Conservation (phyloP, 208 protist genomes). For the Trypanosoma mega region DNA sequence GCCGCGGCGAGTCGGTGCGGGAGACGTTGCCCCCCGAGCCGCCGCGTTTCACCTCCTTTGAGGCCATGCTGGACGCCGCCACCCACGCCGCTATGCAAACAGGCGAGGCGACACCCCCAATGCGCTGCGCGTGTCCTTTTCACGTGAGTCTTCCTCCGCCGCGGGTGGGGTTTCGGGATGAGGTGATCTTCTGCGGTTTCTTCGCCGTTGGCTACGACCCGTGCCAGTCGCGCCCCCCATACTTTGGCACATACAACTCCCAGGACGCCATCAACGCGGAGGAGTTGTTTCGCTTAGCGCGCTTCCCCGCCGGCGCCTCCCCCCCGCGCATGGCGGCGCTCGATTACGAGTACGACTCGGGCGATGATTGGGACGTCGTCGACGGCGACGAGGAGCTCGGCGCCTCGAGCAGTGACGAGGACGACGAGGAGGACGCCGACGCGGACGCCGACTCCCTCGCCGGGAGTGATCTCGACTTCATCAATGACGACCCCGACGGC, state of each 20-base stretch:
- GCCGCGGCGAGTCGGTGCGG: too few relatives aligned
- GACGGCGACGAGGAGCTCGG: slow-evolving; percentile 77
- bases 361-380: slow-evolving; percentile 85
- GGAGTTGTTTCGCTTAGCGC: slow-evolving; percentile 60
- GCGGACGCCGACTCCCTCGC: slow-evolving; percentile 28
- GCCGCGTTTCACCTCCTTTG: too few relatives aligned
- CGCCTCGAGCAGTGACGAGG: slow-evolving; percentile 28
- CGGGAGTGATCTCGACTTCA: slow-evolving; percentile 76
- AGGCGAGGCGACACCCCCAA: background rate
- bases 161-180: slow-evolving; percentile 50
- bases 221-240: slow-evolving; percentile 78
- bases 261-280: slow-evolving; percentile 53
- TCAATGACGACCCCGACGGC: slow-evolving; percentile 55
- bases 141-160: slow-evolving; percentile 36
- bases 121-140: slow-evolving; percentile 49
- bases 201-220: slow-evolving; percentile 86
- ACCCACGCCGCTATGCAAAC: background rate
- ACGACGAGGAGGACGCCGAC: slow-evolving; percentile 26
- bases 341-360: slow-evolving; percentile 90
- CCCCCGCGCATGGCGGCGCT: slow-evolving; percentile 72
- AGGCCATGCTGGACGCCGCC: slow-evolving; percentile 18
- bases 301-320: slow-evolving; percentile 42
- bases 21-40: too few relatives aligned
- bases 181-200: slow-evolving; percentile 74
- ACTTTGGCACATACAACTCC: slow-evolving; percentile 84